Conservation (phyloP, 129 eudicot genomes). For the Flaveria brownii region DNA sequence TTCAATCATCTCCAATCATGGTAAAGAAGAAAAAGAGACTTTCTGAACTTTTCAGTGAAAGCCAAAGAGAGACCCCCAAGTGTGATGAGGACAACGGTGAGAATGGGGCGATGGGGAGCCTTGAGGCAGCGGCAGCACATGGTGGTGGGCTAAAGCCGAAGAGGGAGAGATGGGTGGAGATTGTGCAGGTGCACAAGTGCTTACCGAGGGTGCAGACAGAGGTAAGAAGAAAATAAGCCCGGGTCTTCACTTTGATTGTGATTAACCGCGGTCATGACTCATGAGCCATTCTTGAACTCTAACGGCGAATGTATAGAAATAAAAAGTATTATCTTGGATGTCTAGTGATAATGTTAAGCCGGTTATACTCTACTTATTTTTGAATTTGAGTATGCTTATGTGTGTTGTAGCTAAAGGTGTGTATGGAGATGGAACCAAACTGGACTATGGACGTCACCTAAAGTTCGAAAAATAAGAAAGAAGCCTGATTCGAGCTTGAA, state of each 20-base stretch:
- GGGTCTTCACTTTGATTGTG: not conserved
- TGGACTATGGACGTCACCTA: too few relatives aligned
- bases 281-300: not conserved
- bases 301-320: conserved; percentile 24
- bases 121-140: conserved; percentile 32
- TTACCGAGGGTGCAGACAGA: conserved; percentile 39
- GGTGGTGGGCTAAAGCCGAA: conserved; percentile 25
- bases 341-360: conserved; percentile 9
- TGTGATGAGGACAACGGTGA: conserved; percentile 22
- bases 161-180: conserved; percentile 39
- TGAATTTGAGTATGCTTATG: not conserved
- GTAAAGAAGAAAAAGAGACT: conserved; percentile 49
- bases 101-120: conserved; percentile 28
- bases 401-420: not conserved
- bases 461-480: too few relatives aligned
- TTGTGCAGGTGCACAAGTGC: conserved; percentile 44
- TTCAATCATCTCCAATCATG: conserved; percentile 32
- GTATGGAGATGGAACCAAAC: too few relatives aligned
- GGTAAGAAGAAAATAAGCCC: conserved; percentile 45
- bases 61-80: conserved; percentile 31
- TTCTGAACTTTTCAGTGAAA: conserved; percentile 56
- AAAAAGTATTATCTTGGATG: not conserved
- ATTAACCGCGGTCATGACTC: not conserved
- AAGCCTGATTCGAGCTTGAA: too few relatives aligned
- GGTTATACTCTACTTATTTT: not conserved